These are phyloP conservation scores for Chionographis japonica DNA, from an alignment of 106 monocot genomes.

Conservation along the genomic window DNA sequence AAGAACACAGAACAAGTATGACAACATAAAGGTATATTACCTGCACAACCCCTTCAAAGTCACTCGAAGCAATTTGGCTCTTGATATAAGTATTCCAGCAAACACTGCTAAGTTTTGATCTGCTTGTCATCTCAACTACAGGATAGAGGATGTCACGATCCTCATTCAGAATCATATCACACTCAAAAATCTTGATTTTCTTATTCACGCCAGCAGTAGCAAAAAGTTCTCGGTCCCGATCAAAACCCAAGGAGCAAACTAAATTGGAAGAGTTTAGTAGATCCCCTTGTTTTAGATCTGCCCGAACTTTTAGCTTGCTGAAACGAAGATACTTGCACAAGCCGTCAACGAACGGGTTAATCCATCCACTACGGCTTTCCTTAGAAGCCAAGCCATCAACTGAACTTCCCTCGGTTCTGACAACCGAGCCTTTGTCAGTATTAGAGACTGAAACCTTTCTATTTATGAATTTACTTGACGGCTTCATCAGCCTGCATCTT, in stretches of 20 bases:
- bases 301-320: slow-evolving; percentile 72
- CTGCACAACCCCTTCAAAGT: slow-evolving; percentile 97
- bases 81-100: slow-evolving; percentile 98
- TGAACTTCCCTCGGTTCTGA: slow-evolving; percentile 48
- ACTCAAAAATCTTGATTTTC: slow-evolving; percentile 95
- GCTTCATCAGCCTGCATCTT: slow-evolving; percentile 31
- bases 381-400: slow-evolving; percentile 39
- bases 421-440: slow-evolving; percentile 30
- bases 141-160: slow-evolving; percentile 87
- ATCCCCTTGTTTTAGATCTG: slow-evolving; percentile 75
- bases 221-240: slow-evolving; percentile 83
- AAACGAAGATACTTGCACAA: slow-evolving; percentile 74
- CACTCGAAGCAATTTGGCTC: slow-evolving; percentile 97
- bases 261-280: slow-evolving; percentile 69
- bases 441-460: slow-evolving; percentile 7
- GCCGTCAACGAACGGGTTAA: slow-evolving; percentile 75
- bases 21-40: slow-evolving; percentile 19
- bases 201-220: slow-evolving; percentile 92
- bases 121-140: slow-evolving; percentile 72
- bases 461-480: slow-evolving; percentile 3
- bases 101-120: slow-evolving; percentile 77
- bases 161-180: slow-evolving; percentile 64
- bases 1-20: not conserved
- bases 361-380: slow-evolving; percentile 33
- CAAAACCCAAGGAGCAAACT: slow-evolving; percentile 86